Base-by-base conservation (phyloP, 2,329 filamentous ascomycete genomes). In the Lizonia empirigonia region DNA sequence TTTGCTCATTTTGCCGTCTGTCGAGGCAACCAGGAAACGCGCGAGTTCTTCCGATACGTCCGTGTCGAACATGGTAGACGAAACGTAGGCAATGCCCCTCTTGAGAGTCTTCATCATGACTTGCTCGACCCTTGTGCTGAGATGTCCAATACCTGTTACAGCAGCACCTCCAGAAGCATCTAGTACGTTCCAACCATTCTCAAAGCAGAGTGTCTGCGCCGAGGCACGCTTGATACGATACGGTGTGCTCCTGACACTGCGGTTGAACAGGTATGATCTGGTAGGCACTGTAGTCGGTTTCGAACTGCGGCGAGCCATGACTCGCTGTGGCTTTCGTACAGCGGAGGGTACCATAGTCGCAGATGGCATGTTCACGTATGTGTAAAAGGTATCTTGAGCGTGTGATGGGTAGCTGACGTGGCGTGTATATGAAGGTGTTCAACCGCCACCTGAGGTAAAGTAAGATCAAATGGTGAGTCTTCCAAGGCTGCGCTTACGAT, bases 81-180 rank as follows among this genome's bases (percentile, higher is more conserved):
- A 78, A 23, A 82, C 81, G 42, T 88, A 89, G 0, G 78, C 75
- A 0, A 87, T 74, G 35, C 82, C 72, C 7, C 34, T 48, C 38
- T 80, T 76, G 57, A 88, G 76, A 60, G 91, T 87, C 10, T 77
- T 62, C 4, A 76, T 70, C 32, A 90, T 79, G 0, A 86, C 87
- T 2, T 80, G 74, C 10, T 77, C 76, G 10, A 92, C 82, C 38
- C 85, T 77, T 33, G 77, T 64, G 46, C 87, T 81, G 42, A 87
- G 80, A 60, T 90, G 85, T 6, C 89, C 90, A 8, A 93, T 75
- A 64, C 85, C 87, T 8, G 85, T 80, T 3, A 91, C 88, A 18
- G 86, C 88, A 3, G 89, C 87, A 16, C 90, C 90, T 22, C 86
- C 83, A 16, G 86, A 88, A 1, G 84, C 86, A 68, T 94, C 90